Conservation (phyloP, 2,329 filamentous ascomycete species). For the Phialemoniopsis sp. region DNA sequence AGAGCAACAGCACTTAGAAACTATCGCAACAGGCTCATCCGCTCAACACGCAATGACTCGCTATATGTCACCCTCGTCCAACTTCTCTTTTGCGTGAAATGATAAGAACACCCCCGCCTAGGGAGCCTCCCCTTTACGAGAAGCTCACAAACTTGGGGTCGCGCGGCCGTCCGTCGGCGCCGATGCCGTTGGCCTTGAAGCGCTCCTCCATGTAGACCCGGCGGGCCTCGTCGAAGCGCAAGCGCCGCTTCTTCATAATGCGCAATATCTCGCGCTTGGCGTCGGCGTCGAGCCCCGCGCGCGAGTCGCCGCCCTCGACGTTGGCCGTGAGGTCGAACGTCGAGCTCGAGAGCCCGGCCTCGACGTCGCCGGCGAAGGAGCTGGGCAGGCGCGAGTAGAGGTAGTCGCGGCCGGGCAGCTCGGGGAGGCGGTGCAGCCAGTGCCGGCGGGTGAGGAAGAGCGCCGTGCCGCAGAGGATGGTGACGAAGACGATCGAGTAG, state of each 20-base stretch:
- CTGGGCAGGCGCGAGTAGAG: slow-evolving; percentile 75
- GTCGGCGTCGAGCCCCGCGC: slow-evolving; percentile 74
- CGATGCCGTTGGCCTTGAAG: slow-evolving; percentile 86
- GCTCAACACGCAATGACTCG: too few species aligned
- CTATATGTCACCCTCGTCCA: too few species aligned
- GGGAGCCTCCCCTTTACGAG: slow-evolving; percentile 50
- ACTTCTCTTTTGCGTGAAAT: too few species aligned
- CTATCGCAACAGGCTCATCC: too few species aligned
- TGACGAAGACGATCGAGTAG: slow-evolving; percentile 69
- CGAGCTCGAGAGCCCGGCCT: slow-evolving; percentile 77
- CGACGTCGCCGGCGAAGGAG: slow-evolving; percentile 79
- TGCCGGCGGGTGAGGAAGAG: slow-evolving; percentile 76
- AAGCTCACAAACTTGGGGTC: slow-evolving; percentile 98
- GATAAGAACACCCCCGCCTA: too few species aligned
- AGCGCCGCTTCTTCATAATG: slow-evolving; percentile 83
- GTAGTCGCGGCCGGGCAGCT: slow-evolving; percentile 51
- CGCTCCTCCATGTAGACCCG: slow-evolving; percentile 79
- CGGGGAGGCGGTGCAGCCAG: slow-evolving; percentile 70
- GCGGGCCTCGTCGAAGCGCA: slow-evolving; percentile 89
- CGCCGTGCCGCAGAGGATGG: slow-evolving; percentile 67
- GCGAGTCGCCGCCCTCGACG: slow-evolving; percentile 71
- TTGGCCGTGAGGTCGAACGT: slow-evolving; percentile 83
- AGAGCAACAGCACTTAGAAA: too few species aligned
- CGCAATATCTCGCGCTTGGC: slow-evolving; percentile 78
- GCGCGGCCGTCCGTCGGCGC: slow-evolving; percentile 77